Percentiles rank a stretch among this genome's conserved stretches.
Evolutionary conservation across 2,329 filamentous ascomycete species (phyloP).

Genomic region (Bipolaris zeicola): DNA sequence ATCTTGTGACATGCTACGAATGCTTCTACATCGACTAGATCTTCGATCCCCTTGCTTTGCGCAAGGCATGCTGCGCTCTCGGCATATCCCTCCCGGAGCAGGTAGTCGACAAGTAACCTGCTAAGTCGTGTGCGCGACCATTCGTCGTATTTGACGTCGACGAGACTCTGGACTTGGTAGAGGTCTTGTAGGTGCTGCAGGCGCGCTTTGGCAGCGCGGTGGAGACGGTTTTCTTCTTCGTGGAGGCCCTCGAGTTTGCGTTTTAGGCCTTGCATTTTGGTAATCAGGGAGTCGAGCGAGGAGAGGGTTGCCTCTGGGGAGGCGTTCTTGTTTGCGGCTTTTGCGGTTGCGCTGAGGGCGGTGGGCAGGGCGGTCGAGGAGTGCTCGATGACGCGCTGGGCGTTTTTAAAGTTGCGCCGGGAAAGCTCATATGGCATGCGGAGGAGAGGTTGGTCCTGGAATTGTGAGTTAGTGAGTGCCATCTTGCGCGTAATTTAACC

Average conservation of each 20-base stretch:
- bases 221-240: conserved; percentile 78
- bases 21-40: conserved; percentile 85
- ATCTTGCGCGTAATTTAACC: not conserved
- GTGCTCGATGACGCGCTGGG: conserved; percentile 76
- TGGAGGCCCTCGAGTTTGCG: conserved; percentile 80
- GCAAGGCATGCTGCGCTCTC: conserved; percentile 78
- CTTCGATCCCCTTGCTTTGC: conserved; percentile 73
- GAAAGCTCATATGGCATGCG: conserved; percentile 91
- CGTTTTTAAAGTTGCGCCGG: conserved; percentile 90
- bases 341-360: conserved; percentile 60
- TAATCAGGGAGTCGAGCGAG: conserved; percentile 82
- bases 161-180: conserved; percentile 77
- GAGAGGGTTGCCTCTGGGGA: conserved; percentile 62
- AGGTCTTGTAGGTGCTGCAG: conserved; percentile 82
- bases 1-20: conserved; percentile 84
- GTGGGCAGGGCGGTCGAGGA: conserved; percentile 68
- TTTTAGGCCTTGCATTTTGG: conserved; percentile 83
- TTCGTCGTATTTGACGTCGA: conserved; percentile 90
- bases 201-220: conserved; percentile 75
- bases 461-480: conserved; percentile 3
- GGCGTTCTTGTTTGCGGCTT: conserved; percentile 63
- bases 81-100: conserved; percentile 81
- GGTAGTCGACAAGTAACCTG: conserved; percentile 87
- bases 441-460: conserved; percentile 91
- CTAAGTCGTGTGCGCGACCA: conserved; percentile 86